Evolutionary conservation across 768 basidiomycete species (phyloP), one percentile per base, ranked within the genome.

Genomic region (Tylopilus subfusipes): DNA sequence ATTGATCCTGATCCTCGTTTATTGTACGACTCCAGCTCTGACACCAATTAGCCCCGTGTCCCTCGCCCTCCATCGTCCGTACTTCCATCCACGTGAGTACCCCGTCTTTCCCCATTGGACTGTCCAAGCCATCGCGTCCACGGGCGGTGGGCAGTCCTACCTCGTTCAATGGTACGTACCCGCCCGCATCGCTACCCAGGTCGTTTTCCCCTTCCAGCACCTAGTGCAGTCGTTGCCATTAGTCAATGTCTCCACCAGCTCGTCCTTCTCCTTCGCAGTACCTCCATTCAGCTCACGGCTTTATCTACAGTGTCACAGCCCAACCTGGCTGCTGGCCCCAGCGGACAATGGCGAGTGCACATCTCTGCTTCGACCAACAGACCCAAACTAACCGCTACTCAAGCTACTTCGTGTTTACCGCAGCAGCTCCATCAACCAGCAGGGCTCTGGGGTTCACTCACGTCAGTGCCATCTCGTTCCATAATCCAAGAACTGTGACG

Each of bases 321-420:
- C 44, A 74, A 78, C 59, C 72, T 85, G 0, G 56, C 68, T 48
- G 83, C 78, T 42, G 86, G 85, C 43, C 75, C 82, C 1, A 72
- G 83, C 61, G 72, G 75, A 56, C 59, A 60, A 43, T 90, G 86
- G 87, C 88, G 63, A 54, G 84, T 50, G 7, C 29, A 22, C 60
- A 16, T 29, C 16, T 27, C 11, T 11, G 2, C 22, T 42, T 27
- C 40, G 52, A 42, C 13, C 13, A 14, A 13, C n/a, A 16, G 4
- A 42, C 56, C 42, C 30, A 21, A 19, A 12, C 50, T 57, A 5
- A 62, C 54, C 44, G 30, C 19, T 29, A 5, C 29, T 6, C 44
- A 24, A 90, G 87, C 59, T 89, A 88, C 67, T 65, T 90, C 56
- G 77, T 77, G 55, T 83, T 90, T 62, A 76, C 68, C 25, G 80